Conservation (phyloP, 768 basidiomycete species). For the Leccinum barrowsii region DNA sequence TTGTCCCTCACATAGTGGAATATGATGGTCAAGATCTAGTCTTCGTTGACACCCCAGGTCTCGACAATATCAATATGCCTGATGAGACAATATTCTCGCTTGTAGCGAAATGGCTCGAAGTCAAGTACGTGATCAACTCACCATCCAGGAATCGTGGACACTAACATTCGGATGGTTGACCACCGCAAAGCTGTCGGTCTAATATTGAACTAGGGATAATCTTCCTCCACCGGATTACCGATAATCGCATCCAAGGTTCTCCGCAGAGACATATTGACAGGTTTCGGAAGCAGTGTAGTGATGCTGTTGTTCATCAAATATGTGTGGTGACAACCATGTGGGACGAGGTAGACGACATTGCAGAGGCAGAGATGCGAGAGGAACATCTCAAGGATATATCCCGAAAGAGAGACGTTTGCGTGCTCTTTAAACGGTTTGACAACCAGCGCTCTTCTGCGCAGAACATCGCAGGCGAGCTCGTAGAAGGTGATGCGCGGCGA, state of each 20-base stretch:
- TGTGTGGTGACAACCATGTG: conserved; percentile 11
- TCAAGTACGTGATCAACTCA: not conserved
- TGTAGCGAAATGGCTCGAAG: not conserved
- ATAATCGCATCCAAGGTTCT: conserved; percentile 1
- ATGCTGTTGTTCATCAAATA: not conserved
- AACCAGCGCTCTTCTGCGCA: not conserved
- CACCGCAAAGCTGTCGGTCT: not conserved
- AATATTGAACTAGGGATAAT: not conserved
- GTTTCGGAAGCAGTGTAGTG: not conserved
- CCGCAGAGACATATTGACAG: not conserved
- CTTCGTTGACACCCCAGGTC: conserved; percentile 6
- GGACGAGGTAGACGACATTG: conserved; percentile 1
- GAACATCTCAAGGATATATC: not conserved
- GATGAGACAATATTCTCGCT: not conserved
- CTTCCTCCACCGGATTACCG: conserved; percentile 8
- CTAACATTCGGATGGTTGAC: not conserved
- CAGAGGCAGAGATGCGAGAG: conserved; percentile 1
- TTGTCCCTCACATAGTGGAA: not conserved
- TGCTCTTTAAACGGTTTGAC: conserved; percentile 5
- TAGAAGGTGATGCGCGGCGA: not conserved
- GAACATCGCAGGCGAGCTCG: not conserved
- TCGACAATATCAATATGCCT: not conserved
- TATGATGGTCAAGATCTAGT: not conserved
- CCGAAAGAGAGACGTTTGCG: not conserved
- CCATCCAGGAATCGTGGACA: not conserved